phyloP scores from a whole-genome alignment of 2,329 filamentous ascomycete species.

The Plenodomus biglobosus region DNA sequence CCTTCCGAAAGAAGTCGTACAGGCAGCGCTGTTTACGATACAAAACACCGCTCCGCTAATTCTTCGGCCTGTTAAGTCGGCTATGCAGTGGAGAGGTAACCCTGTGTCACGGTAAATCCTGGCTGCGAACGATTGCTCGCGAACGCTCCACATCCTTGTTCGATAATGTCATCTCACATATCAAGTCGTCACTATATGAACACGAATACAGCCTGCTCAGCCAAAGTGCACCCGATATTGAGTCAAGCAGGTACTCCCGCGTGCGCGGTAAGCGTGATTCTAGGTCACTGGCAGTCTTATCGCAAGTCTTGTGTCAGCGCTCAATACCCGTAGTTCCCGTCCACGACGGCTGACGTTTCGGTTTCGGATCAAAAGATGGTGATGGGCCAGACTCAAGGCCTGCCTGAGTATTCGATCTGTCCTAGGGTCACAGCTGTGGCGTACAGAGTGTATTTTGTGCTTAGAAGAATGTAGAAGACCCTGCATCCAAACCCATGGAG shows the following conservation, averaged over 20 bases:
- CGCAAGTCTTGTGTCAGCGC: background rate
- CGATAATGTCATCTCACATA: conserved; percentile 10
- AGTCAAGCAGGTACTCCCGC: conserved; percentile 7
- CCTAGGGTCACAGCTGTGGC: background rate
- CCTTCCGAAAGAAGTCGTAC: background rate
- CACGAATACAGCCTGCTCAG: conserved; percentile 5
- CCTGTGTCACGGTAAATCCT: conserved; percentile 7
- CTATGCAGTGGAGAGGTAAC: conserved; percentile 13
- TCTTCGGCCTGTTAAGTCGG: conserved; percentile 5
- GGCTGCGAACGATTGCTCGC: conserved; percentile 13
- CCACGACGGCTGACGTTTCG: background rate
- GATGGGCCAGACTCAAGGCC: background rate
- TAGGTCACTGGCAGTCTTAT: background rate
- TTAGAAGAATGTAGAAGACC: conserved; percentile 2
- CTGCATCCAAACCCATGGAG: conserved; percentile 6
- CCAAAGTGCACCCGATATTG: conserved; percentile 5
- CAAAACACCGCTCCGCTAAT: background rate
- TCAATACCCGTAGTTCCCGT: background rate
- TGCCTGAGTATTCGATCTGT: background rate
- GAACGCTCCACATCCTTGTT: conserved; percentile 12
- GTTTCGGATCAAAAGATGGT: background rate
- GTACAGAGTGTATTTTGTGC: background rate
- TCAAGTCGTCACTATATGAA: conserved; percentile 9
- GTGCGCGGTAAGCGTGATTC: background rate
- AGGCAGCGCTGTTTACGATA: background rate